phyloP scores from a whole-genome alignment of 768 basidiomycete genomes.

The Pluteus cervinus region DNA sequence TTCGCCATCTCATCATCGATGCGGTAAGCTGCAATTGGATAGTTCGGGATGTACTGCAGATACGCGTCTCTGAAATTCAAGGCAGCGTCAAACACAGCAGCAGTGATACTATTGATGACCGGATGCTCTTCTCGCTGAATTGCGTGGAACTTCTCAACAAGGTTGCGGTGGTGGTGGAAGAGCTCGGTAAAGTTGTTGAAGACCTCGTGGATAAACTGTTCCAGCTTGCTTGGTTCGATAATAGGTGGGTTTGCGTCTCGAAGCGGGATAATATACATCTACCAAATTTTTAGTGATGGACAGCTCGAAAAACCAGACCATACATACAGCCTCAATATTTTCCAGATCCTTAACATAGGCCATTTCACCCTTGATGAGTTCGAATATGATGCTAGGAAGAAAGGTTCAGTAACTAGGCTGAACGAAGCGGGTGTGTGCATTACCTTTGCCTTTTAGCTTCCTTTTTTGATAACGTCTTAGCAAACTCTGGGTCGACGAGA shows the following conservation, averaged over 20 bases:
- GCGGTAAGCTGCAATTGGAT: slow-evolving; percentile 84
- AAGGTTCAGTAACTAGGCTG: not conserved
- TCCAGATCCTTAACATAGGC: slow-evolving; percentile 92
- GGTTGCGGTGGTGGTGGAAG: slow-evolving; percentile 62
- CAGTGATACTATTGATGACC: slow-evolving; percentile 73
- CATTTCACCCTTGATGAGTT: slow-evolving; percentile 96
- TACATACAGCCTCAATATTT: slow-evolving; percentile 72
- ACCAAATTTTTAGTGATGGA: not conserved
- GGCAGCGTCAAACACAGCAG: slow-evolving; percentile 80
- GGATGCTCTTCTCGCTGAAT: slow-evolving; percentile 89
- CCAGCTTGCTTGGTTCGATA: slow-evolving; percentile 62
- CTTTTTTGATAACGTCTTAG: slow-evolving; percentile 55
- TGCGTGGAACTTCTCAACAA: slow-evolving; percentile 77
- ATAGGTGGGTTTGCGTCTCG: slow-evolving; percentile 73
- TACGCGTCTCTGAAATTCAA: slow-evolving; percentile 92
- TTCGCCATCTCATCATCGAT: slow-evolving; percentile 84
- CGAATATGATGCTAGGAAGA: slow-evolving; percentile 73
- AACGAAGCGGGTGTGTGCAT: slow-evolving; percentile 20
- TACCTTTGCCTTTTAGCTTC: slow-evolving; percentile 85
- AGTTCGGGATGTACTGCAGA: slow-evolving; percentile 87
- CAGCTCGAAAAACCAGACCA: not conserved
- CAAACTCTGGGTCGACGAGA: slow-evolving; percentile 61
- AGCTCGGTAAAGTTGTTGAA: slow-evolving; percentile 86
- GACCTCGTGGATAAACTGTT: slow-evolving; percentile 77
- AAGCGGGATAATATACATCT: slow-evolving; percentile 85